Evolutionary conservation across 306 rosid genomes (phyloP).

Genomic region (Echinosophora koreensis): DNA sequence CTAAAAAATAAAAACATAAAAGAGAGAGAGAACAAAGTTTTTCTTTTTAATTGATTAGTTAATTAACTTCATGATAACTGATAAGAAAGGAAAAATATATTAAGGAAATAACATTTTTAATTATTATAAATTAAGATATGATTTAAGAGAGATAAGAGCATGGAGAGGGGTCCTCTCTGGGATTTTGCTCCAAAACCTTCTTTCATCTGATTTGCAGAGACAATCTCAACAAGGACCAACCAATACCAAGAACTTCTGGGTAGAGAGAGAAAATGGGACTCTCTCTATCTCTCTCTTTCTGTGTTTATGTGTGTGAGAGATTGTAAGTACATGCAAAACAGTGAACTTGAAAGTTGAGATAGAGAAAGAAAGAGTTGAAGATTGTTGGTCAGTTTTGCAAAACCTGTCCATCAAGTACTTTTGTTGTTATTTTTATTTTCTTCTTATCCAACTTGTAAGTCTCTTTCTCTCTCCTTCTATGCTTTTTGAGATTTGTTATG

Average conservation of each 20-base stretch:
- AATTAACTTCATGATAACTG: neutral
- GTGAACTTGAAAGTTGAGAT: slow-evolving; percentile 10
- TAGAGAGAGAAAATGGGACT: slow-evolving; percentile 40
- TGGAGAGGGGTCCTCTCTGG: slow-evolving; percentile 47
- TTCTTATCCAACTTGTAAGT: slow-evolving; percentile 70
- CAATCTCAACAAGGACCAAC: slow-evolving; percentile 65
- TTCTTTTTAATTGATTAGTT: neutral
- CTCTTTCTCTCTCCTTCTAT: neutral
- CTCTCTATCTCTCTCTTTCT: slow-evolving; percentile 8
- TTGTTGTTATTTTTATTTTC: slow-evolving; percentile 47
- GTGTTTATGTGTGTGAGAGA: too few species aligned
- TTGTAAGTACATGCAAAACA: slow-evolving; percentile 38
- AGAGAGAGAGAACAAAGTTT: neutral
- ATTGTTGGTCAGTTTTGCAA: slow-evolving; percentile 49
- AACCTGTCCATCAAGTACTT: slow-evolving; percentile 58
- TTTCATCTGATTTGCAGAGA: slow-evolving; percentile 73
- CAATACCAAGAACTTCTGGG: slow-evolving; percentile 42
- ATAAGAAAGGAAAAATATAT: neutral
- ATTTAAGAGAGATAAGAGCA: slow-evolving; percentile 59
- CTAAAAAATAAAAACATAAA: too few species aligned
- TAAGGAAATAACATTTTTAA: slow-evolving; percentile 11
- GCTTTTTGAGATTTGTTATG: slow-evolving; percentile 19
- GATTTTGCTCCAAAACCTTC: slow-evolving; percentile 62
- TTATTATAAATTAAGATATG: slow-evolving; percentile 50
- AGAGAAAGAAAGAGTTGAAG: slow-evolving; percentile 44